Conservation (phyloP, 2,329 filamentous ascomycete genomes). For the Neofusicoccum laricinum region DNA sequence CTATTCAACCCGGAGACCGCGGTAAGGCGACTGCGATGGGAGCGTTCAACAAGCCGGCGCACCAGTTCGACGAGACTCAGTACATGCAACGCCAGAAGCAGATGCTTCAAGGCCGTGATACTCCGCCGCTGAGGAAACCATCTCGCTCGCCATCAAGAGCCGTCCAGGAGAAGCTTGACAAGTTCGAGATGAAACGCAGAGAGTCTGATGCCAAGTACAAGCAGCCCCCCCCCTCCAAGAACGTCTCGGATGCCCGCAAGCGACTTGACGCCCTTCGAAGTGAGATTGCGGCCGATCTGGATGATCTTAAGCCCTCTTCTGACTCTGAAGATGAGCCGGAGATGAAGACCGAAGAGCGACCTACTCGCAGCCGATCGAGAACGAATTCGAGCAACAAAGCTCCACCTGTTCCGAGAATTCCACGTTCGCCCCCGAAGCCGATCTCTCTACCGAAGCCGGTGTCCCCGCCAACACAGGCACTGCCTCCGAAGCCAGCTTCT, state of each 20-base stretch:
- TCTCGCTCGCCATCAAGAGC: conserved; percentile 20
- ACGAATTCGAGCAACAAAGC: background rate
- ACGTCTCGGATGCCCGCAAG: conserved; percentile 1
- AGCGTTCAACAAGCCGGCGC: conserved; percentile 68
- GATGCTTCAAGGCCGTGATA: conserved; percentile 72
- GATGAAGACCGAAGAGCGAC: background rate
- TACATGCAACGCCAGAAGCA: conserved; percentile 80
- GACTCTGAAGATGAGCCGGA: conserved; percentile 4
- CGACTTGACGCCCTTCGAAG: conserved; percentile 2
- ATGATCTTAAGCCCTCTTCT: conserved; percentile 2
- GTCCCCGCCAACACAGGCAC: background rate
- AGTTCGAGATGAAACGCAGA: conserved; percentile 32
- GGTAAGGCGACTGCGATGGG: conserved; percentile 78
- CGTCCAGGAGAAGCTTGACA: conserved; percentile 33
- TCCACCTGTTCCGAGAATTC: background rate
- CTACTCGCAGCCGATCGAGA: background rate
- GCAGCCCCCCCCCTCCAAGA: background rate
- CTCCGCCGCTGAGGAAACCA: conserved; percentile 41
- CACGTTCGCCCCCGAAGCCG: background rate
- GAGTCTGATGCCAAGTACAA: conserved; percentile 19
- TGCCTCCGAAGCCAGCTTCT: background rate
- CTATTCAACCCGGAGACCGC: conserved; percentile 71
- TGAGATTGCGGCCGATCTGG: background rate
- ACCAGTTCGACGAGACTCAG: conserved; percentile 79
- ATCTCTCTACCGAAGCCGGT: background rate